phyloP scores from a whole-genome alignment of 2,329 filamentous ascomycete genomes.

The Colletotrichum navitas region DNA sequence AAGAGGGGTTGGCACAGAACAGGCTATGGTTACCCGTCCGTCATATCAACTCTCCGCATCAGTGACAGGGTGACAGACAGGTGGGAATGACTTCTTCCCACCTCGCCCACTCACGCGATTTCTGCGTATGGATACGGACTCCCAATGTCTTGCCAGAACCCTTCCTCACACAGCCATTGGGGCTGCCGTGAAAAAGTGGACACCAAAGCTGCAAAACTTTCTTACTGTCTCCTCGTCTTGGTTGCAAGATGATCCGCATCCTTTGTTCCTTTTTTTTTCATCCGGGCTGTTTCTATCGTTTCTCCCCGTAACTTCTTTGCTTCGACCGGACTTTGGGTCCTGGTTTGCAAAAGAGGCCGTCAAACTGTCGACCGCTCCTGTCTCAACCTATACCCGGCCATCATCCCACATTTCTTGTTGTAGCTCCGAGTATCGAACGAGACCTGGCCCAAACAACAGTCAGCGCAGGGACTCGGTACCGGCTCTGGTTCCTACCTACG shows the following conservation, averaged over 20 bases:
- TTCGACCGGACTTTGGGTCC: too few species aligned
- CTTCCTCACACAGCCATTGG: background rate
- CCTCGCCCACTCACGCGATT: background rate
- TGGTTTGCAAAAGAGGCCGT: background rate
- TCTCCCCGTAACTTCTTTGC: too few species aligned
- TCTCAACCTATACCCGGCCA: background rate
- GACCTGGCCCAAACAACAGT: too few species aligned
- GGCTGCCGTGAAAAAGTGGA: background rate
- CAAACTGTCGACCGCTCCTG: background rate
- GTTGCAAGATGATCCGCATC: background rate
- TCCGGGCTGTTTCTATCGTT: conserved; percentile 4
- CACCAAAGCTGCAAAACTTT: background rate
- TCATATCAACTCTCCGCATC: background rate
- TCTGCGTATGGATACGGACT: background rate
- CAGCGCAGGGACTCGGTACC: too few species aligned
- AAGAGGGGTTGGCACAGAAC: background rate
- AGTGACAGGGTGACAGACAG: background rate
- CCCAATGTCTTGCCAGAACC: background rate
- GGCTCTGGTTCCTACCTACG: too few species aligned
- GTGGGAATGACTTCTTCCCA: background rate
- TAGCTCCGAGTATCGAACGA: background rate
- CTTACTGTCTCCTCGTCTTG: background rate
- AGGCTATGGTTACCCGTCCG: background rate
- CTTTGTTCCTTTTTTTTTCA: conserved; percentile 3
- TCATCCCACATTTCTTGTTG: background rate